A percentile compares a stretch with the other conserved stretches of the same genome.
phyloP scores from a whole-genome alignment of 306 rosid species.

The Sicyos baderoa region DNA sequence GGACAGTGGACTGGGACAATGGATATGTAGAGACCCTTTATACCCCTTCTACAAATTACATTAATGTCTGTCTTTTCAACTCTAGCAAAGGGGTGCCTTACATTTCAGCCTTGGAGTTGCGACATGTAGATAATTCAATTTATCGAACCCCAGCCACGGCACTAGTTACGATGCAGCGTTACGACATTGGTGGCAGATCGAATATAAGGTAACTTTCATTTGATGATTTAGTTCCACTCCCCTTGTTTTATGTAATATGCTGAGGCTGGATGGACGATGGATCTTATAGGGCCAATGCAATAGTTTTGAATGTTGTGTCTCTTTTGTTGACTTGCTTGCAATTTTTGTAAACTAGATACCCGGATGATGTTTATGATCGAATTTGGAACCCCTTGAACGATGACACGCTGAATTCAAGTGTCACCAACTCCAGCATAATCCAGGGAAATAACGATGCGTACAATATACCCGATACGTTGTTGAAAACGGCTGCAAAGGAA shows the following conservation, averaged over 20 bases:
- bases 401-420: conserved; percentile 7
- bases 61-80: conserved; percentile 37
- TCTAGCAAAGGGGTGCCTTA: conserved; percentile 35
- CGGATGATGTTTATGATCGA: conserved; percentile 21
- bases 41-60: conserved; percentile 21
- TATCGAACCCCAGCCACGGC: conserved; percentile 4
- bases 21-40: conserved; percentile 24
- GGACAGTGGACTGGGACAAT: not conserved
- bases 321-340: not conserved
- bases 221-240: conserved; percentile 1
- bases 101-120: conserved; percentile 37
- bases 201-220: conserved; percentile 12
- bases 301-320: not conserved
- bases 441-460: conserved; percentile 13
- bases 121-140: conserved; percentile 19
- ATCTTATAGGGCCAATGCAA: not conserved
- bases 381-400: conserved; percentile 19
- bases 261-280: not conserved
- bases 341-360: conserved; percentile 11
- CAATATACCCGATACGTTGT: conserved; percentile 19
- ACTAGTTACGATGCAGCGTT: conserved; percentile 17
- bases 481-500: conserved; percentile 16
- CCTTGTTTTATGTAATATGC: not conserved
- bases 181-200: conserved; percentile 19
- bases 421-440: conserved; percentile 17